Conservation (phyloP, 768 basidiomycete genomes). For the Phylloporus rhodoxanthus region DNA sequence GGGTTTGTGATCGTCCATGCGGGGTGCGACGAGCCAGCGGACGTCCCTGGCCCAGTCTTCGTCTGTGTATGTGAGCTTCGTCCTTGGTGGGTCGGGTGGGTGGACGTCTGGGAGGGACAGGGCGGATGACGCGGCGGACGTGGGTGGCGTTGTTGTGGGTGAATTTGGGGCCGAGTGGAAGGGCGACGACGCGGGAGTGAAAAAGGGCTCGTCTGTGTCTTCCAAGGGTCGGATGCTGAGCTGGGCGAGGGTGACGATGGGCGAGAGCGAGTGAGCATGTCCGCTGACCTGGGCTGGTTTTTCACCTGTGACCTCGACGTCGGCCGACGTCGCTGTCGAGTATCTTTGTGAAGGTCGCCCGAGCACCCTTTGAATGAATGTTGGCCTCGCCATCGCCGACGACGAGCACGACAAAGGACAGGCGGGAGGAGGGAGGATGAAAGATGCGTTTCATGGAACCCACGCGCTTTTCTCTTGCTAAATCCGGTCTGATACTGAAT, state of each 20-base stretch:
- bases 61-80: conserved; percentile 39
- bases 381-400: conserved; percentile 46
- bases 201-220: conserved; percentile 47
- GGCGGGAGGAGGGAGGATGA: not conserved
- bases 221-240: conserved; percentile 10
- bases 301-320: conserved; percentile 8
- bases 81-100: conserved; percentile 25
- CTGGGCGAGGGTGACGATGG: conserved; percentile 9
- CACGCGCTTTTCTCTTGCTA: conserved; percentile 20
- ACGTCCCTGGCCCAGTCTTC: conserved; percentile 67
- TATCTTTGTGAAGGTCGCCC: conserved; percentile 63
- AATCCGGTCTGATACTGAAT: conserved; percentile 18
- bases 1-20: conserved; percentile 12
- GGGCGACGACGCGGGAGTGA: conserved; percentile 32
- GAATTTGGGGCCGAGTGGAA: conserved; percentile 15
- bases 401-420: conserved; percentile 3
- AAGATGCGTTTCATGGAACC: conserved; percentile 1
- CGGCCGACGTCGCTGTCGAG: conserved; percentile 21
- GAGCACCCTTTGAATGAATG: conserved; percentile 55
- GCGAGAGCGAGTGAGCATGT: not conserved
- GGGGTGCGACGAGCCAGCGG: conserved; percentile 50
- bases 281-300: conserved; percentile 19
- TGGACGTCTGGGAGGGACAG: conserved; percentile 32
- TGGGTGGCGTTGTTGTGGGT: conserved; percentile 19
- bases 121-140: conserved; percentile 28